Evolutionary conservation across 1,139 yeast genomes (phyloP).

Genomic region (Lodderomyces oxycetoniae): DNA sequence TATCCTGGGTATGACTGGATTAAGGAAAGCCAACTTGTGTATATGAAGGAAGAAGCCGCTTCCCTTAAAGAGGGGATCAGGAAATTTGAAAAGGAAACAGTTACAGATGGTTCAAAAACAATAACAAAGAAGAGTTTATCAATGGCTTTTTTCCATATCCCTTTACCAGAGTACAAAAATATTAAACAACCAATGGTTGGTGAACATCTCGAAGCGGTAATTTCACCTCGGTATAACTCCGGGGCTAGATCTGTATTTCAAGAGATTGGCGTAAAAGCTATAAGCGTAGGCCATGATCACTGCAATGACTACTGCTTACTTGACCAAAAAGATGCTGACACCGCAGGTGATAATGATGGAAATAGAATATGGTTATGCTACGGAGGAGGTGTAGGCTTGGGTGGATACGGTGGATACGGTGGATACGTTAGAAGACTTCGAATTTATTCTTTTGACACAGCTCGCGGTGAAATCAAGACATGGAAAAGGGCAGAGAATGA

Average conservation of each 20-base stretch:
- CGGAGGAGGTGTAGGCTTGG: conserved; percentile 92
- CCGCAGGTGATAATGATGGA: conserved; percentile 13
- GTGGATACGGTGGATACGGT: conserved; percentile 91
- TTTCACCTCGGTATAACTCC: conserved; percentile 70
- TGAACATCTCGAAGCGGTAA: conserved; percentile 59
- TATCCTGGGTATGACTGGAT: conserved; percentile 85
- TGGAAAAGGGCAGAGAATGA: conserved; percentile 68
- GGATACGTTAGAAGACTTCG: conserved; percentile 77
- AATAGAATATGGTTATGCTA: conserved; percentile 77
- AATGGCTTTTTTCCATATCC: conserved; percentile 93
- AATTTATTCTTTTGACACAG: conserved; percentile 59
- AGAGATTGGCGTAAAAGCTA: conserved; percentile 62
- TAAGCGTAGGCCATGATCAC: conserved; percentile 90
- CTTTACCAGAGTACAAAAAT: conserved; percentile 74
- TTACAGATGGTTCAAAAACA: conserved; percentile 1
- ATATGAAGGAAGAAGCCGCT: conserved; percentile 38
- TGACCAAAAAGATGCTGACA: conserved; percentile 23
- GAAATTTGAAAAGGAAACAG: conserved; percentile 23
- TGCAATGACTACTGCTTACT: conserved; percentile 82
- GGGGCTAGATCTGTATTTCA: conserved; percentile 57
- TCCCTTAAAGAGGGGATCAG: conserved; percentile 8
- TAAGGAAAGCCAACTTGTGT: conserved; percentile 65
- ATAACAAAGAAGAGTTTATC: conserved; percentile 37
- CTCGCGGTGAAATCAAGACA: conserved; percentile 48
- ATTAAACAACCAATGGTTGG: conserved; percentile 50